Evolutionary conservation across 2,329 filamentous ascomycete genomes (phyloP).

Genomic region (Amphichorda felina): DNA sequence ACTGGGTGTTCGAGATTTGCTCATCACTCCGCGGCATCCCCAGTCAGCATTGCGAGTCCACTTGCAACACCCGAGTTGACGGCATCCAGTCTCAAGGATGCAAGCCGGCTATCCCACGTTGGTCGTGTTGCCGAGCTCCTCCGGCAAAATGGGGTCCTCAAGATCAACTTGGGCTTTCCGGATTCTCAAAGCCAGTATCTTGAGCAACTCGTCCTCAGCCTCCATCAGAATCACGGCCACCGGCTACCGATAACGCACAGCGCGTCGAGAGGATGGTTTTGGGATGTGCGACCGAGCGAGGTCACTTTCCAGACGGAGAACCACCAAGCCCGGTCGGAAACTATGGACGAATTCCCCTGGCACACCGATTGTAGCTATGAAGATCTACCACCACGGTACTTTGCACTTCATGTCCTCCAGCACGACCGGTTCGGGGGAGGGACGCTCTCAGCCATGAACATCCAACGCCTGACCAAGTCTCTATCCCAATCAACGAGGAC

Average conservation of each 20-base stretch:
- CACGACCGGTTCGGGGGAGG: slow-evolving; percentile 26
- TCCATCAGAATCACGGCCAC: slow-evolving; percentile 20
- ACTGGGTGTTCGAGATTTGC: too few relatives aligned
- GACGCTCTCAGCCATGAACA: slow-evolving; percentile 24
- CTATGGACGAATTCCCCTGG: slow-evolving; percentile 29
- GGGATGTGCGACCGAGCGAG: slow-evolving; percentile 24
- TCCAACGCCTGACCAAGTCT: slow-evolving; percentile 12
- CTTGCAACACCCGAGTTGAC: too few relatives aligned
- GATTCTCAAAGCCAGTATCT: slow-evolving; percentile 18
- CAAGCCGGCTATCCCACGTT: too few relatives aligned
- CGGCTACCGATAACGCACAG: slow-evolving; percentile 26
- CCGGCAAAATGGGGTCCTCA: background rate
- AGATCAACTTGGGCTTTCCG: background rate
- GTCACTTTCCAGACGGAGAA: slow-evolving; percentile 14
- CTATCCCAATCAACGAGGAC: slow-evolving; percentile 12
- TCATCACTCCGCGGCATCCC: too few relatives aligned
- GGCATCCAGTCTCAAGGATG: too few relatives aligned
- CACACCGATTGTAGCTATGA: slow-evolving; percentile 33
- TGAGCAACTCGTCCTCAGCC: slow-evolving; percentile 15
- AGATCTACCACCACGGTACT: slow-evolving; percentile 19
- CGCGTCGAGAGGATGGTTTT: slow-evolving; percentile 28
- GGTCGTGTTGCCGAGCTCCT: too few relatives aligned
- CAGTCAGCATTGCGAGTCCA: too few relatives aligned
- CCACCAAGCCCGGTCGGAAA: slow-evolving; percentile 26
- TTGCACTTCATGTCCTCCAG: slow-evolving; percentile 28